Evolutionary conservation across 805 yeast genomes (phyloP).

Genomic region (Candida golubevii): DNA sequence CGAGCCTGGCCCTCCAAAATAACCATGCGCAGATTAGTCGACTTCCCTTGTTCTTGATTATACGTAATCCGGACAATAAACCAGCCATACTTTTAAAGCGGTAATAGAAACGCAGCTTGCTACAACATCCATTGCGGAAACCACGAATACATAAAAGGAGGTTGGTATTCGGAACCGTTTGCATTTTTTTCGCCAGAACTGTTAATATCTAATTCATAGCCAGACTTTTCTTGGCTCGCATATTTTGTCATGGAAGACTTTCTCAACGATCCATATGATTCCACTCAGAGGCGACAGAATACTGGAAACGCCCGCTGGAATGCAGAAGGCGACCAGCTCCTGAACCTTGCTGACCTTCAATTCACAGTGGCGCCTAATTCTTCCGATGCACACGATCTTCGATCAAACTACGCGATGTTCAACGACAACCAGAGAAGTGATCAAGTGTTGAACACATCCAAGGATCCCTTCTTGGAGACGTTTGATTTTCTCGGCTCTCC

Average conservation of each 20-base stretch:
- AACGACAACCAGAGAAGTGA: neutral
- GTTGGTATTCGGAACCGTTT: neutral
- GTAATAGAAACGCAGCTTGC: too few relatives aligned
- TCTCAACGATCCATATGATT: constrained; percentile 10
- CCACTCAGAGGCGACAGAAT: constrained; percentile 2
- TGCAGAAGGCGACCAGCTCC: neutral
- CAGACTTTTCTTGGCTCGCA: neutral
- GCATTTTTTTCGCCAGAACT: neutral
- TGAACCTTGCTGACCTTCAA: constrained; percentile 6
- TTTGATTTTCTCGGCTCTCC: constrained; percentile 18
- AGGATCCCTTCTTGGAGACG: constrained; percentile 15
- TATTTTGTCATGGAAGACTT: constrained; percentile 9
- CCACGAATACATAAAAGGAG: too few relatives aligned
- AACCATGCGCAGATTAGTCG: constrained; percentile 1
- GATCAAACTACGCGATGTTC: constrained; percentile 1
- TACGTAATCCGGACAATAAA: neutral
- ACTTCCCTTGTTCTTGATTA: neutral
- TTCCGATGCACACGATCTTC: constrained; percentile 1
- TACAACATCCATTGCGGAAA: neutral
- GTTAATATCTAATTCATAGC: neutral
- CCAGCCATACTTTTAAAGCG: neutral
- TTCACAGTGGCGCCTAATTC: constrained; percentile 6
- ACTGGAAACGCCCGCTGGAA: neutral
- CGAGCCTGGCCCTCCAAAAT: constrained; percentile 7
- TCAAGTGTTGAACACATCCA: neutral